Percentiles rank a stretch among this genome's conserved stretches.
Evolutionary conservation across 495 filamentous ascomycete species (phyloP).

Genomic region (Podospora pseudoanserina): DNA sequence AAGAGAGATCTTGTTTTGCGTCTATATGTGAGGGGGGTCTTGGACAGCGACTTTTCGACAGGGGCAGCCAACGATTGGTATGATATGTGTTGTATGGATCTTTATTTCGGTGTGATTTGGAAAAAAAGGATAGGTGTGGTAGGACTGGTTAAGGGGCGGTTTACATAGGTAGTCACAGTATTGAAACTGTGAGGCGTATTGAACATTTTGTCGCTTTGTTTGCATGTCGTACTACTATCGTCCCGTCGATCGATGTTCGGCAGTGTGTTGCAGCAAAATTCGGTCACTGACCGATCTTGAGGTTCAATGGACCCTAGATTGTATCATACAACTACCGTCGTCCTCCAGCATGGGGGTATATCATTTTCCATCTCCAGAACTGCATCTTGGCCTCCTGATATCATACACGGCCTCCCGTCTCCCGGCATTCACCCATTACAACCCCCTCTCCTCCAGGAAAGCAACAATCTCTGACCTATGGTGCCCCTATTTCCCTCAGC

Average conservation of each 20-base stretch:
- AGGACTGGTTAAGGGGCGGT: neutral
- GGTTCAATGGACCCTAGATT: no score
- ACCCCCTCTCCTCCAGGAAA: constrained; percentile 14
- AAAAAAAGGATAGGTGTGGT: neutral
- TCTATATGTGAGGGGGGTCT: neutral
- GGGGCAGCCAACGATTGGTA: neutral
- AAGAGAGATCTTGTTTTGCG: neutral
- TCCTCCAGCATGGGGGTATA: no score
- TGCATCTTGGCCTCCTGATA: neutral
- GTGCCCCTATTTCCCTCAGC: constrained; percentile 14
- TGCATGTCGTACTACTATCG: no score
- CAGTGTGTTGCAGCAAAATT: no score
- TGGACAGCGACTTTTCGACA: neutral
- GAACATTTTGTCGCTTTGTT: neutral
- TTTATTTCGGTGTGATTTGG: neutral
- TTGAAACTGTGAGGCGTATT: constrained; percentile 1
- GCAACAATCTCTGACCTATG: constrained; percentile 10
- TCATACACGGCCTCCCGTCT: neutral
- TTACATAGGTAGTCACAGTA: neutral
- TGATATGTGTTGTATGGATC: neutral
- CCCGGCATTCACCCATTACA: constrained; percentile 7
- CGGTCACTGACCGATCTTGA: no score
- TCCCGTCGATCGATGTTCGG: neutral
- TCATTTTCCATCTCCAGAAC: neutral
- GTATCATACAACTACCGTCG: no score